phyloP scores from a whole-genome alignment of 2,329 filamentous ascomycete species.

The Basipetospora chlamydospora region DNA sequence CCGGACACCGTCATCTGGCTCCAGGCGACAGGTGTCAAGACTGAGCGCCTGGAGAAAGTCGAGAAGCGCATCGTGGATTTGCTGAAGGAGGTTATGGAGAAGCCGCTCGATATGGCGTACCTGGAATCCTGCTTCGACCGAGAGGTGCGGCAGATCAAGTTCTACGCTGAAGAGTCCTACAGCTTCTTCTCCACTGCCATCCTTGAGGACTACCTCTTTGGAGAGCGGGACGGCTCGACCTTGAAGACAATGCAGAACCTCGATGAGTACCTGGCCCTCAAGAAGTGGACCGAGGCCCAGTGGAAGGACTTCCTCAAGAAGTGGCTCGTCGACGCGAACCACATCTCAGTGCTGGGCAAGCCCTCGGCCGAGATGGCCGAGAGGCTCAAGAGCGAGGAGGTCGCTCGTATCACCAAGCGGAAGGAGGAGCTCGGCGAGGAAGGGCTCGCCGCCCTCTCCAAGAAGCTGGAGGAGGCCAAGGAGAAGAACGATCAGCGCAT shows the following conservation, averaged over 20 bases:
- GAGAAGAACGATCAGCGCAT: constrained; percentile 79
- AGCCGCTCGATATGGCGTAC: constrained; percentile 79
- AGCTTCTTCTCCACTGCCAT: constrained; percentile 72
- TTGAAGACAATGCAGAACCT: constrained; percentile 44
- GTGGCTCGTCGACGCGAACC: constrained; percentile 74
- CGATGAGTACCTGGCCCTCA: constrained; percentile 51
- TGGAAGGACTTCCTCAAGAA: constrained; percentile 73
- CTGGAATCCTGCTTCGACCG: constrained; percentile 75
- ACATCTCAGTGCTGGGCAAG: constrained; percentile 77
- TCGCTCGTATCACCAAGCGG: constrained; percentile 62
- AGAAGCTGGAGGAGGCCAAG: constrained; percentile 71
- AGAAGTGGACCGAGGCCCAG: constrained; percentile 66
- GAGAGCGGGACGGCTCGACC: constrained; percentile 67
- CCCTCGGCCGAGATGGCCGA: constrained; percentile 69
- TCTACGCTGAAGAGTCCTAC: constrained; percentile 66
- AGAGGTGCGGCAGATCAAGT: constrained; percentile 69
- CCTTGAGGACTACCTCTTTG: constrained; percentile 87
- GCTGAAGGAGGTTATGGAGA: constrained; percentile 63
- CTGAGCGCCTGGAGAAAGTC: constrained; percentile 68
- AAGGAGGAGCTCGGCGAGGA: constrained; percentile 69
- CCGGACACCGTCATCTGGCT: constrained; percentile 78
- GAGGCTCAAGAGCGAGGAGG: constrained; percentile 69
- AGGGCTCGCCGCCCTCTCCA: constrained; percentile 59
- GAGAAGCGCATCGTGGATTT: constrained; percentile 77
- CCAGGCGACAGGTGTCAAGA: constrained; percentile 73